Evolutionary conservation across 495 filamentous ascomycete genomes (phyloP), one percentile per base, ranked within the genome.

Genomic region (Aspergillus biplanus): DNA sequence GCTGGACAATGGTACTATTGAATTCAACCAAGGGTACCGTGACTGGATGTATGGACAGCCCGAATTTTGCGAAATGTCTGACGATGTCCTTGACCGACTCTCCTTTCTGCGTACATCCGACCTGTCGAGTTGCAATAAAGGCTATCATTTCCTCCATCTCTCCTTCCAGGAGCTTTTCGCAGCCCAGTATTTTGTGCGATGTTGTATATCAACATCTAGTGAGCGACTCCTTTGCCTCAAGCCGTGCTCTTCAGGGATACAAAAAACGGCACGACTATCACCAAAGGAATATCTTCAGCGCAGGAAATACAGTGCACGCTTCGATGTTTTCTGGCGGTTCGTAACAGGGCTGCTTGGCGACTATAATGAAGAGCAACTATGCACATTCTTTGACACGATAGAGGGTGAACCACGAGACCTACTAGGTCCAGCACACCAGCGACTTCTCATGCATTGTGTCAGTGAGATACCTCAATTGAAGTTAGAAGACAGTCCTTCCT

Each of bases 271-370:
- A 65, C 70, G 75, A 57, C 8, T 62, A 18, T 33, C 53, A 58
- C 53, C 60, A 52, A 57, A 46, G 47, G 55, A 63, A 16, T 79
- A 77, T 67, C 66, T 80, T 57, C 63, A n/a, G n/a, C n/a, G n/a
- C n/a, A n/a, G n/a, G n/a, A 82, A 82, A 70, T 82, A 80, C 62
- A 70, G 53, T 39, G 48, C 52, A 31, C 74, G 71, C 52, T 80
- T 76, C 68, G 72, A 77, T 68, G 65, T 80, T 31, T 65, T 79
- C 27, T 82, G 78, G 78, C 73, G 78, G 34, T 82, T 82, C 69
- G 77, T 78, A 49, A 62, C 74, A 15, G 79, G 79, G 39, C 67
- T 80, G 33, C 69, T 82, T 16, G 1, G 1, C 5, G 16, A 4
- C 61, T 42, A 69, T 16, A 58, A 61, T 48, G 54, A 50, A 27